These are phyloP conservation scores for Amylostereum areolatum DNA, from an alignment of 1,284 basidiomycete genomes.

Conservation along the genomic window DNA sequence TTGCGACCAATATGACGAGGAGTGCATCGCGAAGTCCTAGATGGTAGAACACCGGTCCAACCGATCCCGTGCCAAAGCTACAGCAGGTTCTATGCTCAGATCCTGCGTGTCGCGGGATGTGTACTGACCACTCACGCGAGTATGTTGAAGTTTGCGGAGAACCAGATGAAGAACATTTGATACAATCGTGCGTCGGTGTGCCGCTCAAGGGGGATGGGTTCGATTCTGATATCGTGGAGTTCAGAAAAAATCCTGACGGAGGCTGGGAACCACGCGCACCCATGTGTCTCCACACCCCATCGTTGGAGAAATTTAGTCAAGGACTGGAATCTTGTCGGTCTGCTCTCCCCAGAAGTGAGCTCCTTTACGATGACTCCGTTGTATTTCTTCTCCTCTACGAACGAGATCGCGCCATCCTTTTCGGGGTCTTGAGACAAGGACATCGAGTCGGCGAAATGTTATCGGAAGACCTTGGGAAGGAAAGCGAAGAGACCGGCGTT, in stretches of 20 bases:
- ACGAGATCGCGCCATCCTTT: too few relatives aligned
- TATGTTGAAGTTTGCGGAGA: conserved; percentile 58
- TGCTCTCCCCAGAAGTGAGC: too few relatives aligned
- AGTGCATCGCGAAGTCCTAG: conserved; percentile 49
- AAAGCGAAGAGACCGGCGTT: too few relatives aligned
- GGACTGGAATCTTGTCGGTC: too few relatives aligned
- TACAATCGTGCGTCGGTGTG: conserved; percentile 48
- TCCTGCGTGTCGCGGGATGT: too few relatives aligned
- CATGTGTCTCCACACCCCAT: conserved; percentile 22
- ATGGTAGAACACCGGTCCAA: conserved; percentile 54
- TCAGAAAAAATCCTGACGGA: neutral
- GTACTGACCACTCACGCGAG: conserved; percentile 39
- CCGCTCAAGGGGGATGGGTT: conserved; percentile 39
- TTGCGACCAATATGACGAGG: conserved; percentile 45
- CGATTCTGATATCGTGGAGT: too few relatives aligned
- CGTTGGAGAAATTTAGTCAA: conserved; percentile 14
- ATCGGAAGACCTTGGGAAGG: too few relatives aligned
- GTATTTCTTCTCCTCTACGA: too few relatives aligned
- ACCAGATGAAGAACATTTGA: conserved; percentile 65
- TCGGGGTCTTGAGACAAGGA: too few relatives aligned
- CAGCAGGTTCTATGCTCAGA: too few relatives aligned
- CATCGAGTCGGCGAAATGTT: too few relatives aligned
- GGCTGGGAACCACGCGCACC: conserved; percentile 12
- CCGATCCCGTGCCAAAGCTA: conserved; percentile 50
- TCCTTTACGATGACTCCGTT: too few relatives aligned